A percentile compares a stretch with the other conserved stretches of the same genome.
Conservation (phyloP, 306 rosid species). For the Dalbergia cochinchinensis region DNA sequence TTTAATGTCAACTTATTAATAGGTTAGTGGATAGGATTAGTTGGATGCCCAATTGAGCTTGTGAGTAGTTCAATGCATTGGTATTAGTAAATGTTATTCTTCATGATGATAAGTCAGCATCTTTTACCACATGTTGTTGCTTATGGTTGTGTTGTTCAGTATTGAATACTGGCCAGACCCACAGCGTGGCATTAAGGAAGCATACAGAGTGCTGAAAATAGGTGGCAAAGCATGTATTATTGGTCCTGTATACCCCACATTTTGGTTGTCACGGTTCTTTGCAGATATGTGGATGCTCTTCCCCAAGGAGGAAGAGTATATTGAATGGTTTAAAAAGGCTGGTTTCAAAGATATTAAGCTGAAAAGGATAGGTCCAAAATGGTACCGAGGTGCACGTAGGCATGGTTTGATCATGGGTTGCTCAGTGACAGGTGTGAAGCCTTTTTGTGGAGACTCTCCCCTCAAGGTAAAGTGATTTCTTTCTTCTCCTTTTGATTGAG, state of each 20-base stretch:
- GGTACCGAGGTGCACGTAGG: conserved; percentile 92
- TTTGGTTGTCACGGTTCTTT: conserved; percentile 95
- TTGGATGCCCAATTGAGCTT: not conserved
- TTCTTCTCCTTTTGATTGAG: conserved; percentile 1
- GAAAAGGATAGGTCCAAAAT: conserved; percentile 94
- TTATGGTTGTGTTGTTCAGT: conserved; percentile 52
- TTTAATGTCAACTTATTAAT: too few relatives aligned
- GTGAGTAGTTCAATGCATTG: not conserved
- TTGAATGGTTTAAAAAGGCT: conserved; percentile 89
- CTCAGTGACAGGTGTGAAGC: not conserved
- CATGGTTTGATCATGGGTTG: not conserved
- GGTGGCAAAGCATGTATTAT: conserved; percentile 90
- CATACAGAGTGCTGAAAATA: conserved; percentile 86
- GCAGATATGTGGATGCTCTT: conserved; percentile 99
- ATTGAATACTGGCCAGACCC: conserved; percentile 99
- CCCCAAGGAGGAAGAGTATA: conserved; percentile 96
- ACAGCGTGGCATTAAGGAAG: conserved; percentile 94
- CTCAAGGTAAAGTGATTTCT: conserved; percentile 14
- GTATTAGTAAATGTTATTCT: not conserved
- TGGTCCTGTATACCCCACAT: conserved; percentile 94
- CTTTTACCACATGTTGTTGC: not conserved
- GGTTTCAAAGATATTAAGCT: conserved; percentile 84
- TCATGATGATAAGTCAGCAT: not conserved
- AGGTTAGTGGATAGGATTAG: not conserved
- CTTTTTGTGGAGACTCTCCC: not conserved